Conservation (phyloP, 1,284 basidiomycete genomes). For the Sutorius eximius region DNA sequence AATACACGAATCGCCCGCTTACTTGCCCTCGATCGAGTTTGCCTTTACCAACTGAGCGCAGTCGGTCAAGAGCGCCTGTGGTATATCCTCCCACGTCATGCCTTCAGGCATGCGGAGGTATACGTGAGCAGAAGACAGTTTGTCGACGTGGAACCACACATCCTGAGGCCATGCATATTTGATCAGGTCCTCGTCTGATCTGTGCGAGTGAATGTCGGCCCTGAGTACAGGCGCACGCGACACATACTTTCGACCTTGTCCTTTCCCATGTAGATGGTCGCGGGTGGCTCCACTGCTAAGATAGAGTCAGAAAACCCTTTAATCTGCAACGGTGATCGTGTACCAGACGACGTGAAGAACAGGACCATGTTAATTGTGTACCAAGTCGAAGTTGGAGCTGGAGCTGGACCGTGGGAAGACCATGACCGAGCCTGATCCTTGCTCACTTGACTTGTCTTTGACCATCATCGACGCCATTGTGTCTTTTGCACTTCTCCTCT, state of each 20-base stretch:
- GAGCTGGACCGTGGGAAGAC: constrained; percentile 15
- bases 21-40: constrained; percentile 91
- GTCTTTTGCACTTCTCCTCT: background rate
- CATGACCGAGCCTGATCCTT: background rate
- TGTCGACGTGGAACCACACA: constrained; percentile 85
- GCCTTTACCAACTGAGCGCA: constrained; percentile 96
- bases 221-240: constrained; percentile 2
- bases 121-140: constrained; percentile 92
- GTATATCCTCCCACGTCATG: constrained; percentile 89
- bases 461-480: constrained; percentile 7
- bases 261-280: constrained; percentile 88
- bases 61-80: constrained; percentile 76
- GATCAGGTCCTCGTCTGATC: constrained; percentile 88
- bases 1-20: background rate
- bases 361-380: constrained; percentile 66
- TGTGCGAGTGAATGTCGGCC: constrained; percentile 17
- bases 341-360: constrained; percentile 68
- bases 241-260: constrained; percentile 94
- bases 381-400: background rate
- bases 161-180: constrained; percentile 87
- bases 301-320: background rate
- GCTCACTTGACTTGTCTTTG: background rate
- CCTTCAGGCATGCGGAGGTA: constrained; percentile 83
- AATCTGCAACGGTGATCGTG: constrained; percentile 3
- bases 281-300: constrained; percentile 61